These are phyloP conservation scores for Graphilbum ipis-grandicollis DNA, from an alignment of 2,329 filamentous ascomycete genomes.

Conservation along the genomic window DNA sequence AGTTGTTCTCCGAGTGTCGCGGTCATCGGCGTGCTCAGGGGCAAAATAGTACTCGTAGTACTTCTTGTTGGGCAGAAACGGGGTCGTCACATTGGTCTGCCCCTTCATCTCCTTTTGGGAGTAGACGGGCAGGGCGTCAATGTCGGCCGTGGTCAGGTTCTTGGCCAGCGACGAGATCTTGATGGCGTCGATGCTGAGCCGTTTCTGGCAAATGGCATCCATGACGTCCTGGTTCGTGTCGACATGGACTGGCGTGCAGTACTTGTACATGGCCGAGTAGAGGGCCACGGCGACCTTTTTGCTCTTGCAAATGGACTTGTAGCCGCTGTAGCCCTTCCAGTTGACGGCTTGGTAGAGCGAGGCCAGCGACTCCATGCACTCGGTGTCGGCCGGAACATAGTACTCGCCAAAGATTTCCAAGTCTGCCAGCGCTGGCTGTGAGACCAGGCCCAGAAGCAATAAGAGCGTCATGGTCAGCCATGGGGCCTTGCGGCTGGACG, in stretches of 20 bases:
- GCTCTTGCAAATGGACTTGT: background rate
- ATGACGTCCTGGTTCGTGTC: background rate
- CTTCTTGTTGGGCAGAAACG: constrained; percentile 1
- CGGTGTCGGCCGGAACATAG: background rate
- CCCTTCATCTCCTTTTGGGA: background rate
- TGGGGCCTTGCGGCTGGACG: too few species aligned
- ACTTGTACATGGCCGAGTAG: background rate
- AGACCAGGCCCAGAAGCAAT: background rate
- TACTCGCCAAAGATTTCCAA: background rate
- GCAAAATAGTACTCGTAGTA: background rate
- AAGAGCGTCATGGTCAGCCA: background rate
- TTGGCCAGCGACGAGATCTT: background rate
- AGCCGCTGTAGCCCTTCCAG: background rate
- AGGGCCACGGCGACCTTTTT: background rate
- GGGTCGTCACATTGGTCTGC: constrained; percentile 2
- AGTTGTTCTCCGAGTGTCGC: background rate
- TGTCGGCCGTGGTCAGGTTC: constrained; percentile 6
- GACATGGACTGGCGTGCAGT: background rate
- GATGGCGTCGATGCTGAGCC: background rate
- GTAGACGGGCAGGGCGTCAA: constrained; percentile 1
- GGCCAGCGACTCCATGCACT: background rate
- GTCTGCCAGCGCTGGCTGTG: background rate
- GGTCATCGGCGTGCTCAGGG: constrained; percentile 1
- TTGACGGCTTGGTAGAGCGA: background rate
- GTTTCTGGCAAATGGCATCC: background rate